These are phyloP conservation scores for Chaetothyriales sp. DNA, from an alignment of 2,329 filamentous ascomycete species.

Conservation along the genomic window DNA sequence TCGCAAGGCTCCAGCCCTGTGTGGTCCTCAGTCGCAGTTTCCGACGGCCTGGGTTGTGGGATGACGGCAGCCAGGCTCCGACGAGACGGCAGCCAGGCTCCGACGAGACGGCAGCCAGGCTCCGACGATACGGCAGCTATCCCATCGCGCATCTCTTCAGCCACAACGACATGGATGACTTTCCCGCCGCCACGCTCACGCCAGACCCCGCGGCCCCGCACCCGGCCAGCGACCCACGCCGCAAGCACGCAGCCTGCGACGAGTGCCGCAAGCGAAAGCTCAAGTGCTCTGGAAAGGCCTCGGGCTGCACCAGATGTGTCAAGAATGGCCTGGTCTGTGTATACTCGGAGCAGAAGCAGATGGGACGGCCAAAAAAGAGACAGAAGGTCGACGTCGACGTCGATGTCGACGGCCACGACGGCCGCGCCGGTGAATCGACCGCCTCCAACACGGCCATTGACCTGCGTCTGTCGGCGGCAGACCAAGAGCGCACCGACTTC, in stretches of 20 bases:
- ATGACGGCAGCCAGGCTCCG: neutral
- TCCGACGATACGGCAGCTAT: neutral
- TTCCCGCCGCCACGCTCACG: neutral
- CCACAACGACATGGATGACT: neutral
- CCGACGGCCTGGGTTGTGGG: too few relatives aligned
- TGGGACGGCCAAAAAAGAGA: slow-evolving; percentile 35
- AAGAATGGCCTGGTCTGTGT: slow-evolving; percentile 31
- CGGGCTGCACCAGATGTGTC: slow-evolving; percentile 30
- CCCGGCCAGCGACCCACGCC: slow-evolving; percentile 13
- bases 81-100: neutral
- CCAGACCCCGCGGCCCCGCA: neutral
- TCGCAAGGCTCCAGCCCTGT: neutral
- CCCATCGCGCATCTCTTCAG: too few relatives aligned
- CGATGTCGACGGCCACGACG: too few relatives aligned
- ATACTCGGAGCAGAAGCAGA: slow-evolving; percentile 36
- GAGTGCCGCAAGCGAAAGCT: slow-evolving; percentile 36
- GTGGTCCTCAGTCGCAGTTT: neutral
- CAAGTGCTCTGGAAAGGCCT: slow-evolving; percentile 34
- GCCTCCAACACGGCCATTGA: slow-evolving; percentile 5
- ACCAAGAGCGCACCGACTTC: slow-evolving; percentile 12
- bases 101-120: neutral
- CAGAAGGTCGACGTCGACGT: slow-evolving; percentile 23
- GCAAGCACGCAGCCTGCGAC: slow-evolving; percentile 35
- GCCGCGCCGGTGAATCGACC: neutral
- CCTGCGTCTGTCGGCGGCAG: slow-evolving; percentile 6